These are phyloP conservation scores for Komagataella ulmi DNA, from an alignment of 805 yeast genomes.

Conservation along the genomic window DNA sequence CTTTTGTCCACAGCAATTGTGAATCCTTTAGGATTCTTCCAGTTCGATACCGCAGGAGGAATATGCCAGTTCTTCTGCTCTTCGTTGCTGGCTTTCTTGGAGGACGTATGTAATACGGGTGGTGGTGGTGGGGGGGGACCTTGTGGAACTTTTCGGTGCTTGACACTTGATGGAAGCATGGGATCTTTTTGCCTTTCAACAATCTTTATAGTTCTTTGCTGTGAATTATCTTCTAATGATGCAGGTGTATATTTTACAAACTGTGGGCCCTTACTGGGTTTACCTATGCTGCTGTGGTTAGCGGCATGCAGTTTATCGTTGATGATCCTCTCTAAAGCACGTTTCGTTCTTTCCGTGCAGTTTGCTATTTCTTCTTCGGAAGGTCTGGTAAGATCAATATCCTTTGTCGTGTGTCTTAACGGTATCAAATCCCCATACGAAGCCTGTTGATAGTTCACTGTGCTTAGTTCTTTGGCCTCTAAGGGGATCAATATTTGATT, in stretches of 20 bases:
- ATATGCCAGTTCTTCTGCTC: slow-evolving; percentile 76
- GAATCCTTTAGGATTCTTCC: slow-evolving; percentile 91
- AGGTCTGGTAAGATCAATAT: not conserved
- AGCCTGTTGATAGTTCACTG: not conserved
- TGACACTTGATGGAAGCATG: slow-evolving; percentile 69
- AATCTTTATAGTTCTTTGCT: slow-evolving; percentile 42
- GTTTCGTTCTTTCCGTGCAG: slow-evolving; percentile 42
- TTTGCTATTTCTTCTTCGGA: slow-evolving; percentile 28
- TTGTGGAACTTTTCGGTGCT: slow-evolving; percentile 58
- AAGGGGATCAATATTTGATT: not conserved
- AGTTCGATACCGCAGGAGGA: slow-evolving; percentile 85
- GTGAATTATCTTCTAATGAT: slow-evolving; percentile 4
- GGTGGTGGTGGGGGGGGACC: slow-evolving; percentile 43
- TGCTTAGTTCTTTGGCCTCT: not conserved
- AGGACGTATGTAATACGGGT: slow-evolving; percentile 55
- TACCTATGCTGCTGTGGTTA: slow-evolving; percentile 10
- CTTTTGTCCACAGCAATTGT: slow-evolving; percentile 73
- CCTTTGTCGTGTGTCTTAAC: not conserved
- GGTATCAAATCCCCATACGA: slow-evolving; percentile 1
- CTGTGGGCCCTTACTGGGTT: not conserved
- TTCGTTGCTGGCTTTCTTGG: slow-evolving; percentile 47
- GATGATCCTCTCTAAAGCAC: slow-evolving; percentile 38
- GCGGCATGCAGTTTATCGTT: slow-evolving; percentile 24
- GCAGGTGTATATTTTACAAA: not conserved
- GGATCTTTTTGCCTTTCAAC: slow-evolving; percentile 69